Conservation (phyloP, 208 protist species). For the Vickermania ingenoplastis region DNA sequence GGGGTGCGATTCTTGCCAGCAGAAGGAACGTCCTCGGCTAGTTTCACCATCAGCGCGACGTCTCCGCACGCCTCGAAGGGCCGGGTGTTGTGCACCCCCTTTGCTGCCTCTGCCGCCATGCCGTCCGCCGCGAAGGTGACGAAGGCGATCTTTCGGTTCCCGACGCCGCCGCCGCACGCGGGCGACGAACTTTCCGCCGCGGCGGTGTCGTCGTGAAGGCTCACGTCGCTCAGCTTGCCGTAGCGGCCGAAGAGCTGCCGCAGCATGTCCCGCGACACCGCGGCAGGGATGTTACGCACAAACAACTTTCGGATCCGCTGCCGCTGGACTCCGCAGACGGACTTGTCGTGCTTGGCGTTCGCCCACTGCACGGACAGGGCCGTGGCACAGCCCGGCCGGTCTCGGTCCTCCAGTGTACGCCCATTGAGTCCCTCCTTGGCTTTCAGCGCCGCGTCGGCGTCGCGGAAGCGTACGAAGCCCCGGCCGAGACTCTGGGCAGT, state of each 20-base stretch:
- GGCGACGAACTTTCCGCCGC: conserved; percentile 6
- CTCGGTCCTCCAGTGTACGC: conserved; percentile 9
- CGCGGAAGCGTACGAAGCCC: conserved; percentile 67
- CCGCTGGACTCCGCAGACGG: conserved; percentile 24
- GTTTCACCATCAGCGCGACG: conserved; percentile 75
- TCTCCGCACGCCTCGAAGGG: conserved; percentile 50
- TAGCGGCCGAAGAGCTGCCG: conserved; percentile 8
- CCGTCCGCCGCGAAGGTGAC: conserved; percentile 16
- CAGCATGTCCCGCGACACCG: conserved; percentile 9
- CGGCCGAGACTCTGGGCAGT: conserved; percentile 59
- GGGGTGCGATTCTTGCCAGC: neutral
- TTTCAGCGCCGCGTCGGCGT: conserved; percentile 18
- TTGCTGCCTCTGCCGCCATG: conserved; percentile 42
- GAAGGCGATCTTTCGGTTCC: conserved; percentile 23
- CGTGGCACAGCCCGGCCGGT: neutral
- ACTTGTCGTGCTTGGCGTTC: conserved; percentile 33
- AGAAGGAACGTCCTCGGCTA: conserved; percentile 40
- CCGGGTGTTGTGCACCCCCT: conserved; percentile 60
- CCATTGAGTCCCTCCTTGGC: conserved; percentile 16
- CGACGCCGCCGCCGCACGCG: neutral
- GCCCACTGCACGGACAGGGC: conserved; percentile 29
- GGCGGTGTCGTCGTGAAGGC: conserved; percentile 42
- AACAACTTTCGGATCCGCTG: conserved; percentile 37
- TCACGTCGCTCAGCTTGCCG: conserved; percentile 15
- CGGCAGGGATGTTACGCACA: conserved; percentile 40